Evolutionary conservation across 306 rosid species (phyloP), one percentile per base, ranked within the genome.

Genomic region (Trichosanthes cucumerina): DNA sequence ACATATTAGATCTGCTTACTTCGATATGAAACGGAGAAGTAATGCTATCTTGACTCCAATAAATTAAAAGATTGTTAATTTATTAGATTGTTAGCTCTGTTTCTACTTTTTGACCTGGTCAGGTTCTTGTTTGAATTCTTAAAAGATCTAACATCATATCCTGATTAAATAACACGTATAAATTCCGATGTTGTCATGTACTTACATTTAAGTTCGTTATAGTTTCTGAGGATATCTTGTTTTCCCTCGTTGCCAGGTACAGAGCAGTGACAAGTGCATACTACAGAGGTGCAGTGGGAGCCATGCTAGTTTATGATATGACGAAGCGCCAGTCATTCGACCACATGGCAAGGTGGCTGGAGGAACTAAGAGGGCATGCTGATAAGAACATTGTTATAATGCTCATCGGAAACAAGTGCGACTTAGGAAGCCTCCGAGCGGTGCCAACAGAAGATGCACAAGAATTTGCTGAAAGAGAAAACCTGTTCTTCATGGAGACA

Each of bases 261-360:
- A 83, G 97, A 76, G 98, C 98, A 68, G 97, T 93, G 49, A 91
- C 98, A 16, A 93, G 96, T 83, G 97, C 98, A 82, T 93, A 93
- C 86, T 93, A 93, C 79, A 72, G 97, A 74, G 98, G 98, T 21
- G 98, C 98, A 23, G 92, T 93, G 19, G 98, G 98, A 59, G 98
- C 98, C 64, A 93, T 93, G 96, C 59, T 93, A 80, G 92, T 93
- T 2, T 93, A 90, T 24, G 98, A 93, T 80, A 90, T 93, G 92
- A 90, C 93, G 3, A 93, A 93, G 79, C 93, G 92, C 9, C 98
- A 90, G 63, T 92, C 98, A 0, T 94, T 94, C 52, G 97, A 94
- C 21, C 96, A 94, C 88, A 92, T 94, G 94, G 93, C 91, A 0
- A 80, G 91, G 75, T 92, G 97, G 98, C 79, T 94, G 76, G 96